phyloP scores from a whole-genome alignment of 2,329 filamentous ascomycete species.

The Drechslera avenae region DNA sequence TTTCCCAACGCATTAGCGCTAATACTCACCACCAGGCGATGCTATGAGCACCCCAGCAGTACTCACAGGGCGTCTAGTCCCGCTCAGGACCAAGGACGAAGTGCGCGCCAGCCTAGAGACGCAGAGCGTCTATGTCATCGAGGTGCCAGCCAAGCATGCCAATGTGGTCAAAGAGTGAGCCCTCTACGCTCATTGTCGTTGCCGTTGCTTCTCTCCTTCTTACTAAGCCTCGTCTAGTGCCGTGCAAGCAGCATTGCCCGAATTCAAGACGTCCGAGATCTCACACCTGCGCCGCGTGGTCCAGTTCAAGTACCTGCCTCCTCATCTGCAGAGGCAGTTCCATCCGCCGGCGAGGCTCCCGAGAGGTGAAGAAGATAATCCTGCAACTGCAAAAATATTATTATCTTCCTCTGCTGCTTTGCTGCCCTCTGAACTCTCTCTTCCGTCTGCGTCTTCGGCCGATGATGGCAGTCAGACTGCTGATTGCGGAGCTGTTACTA shows the following conservation, averaged over 20 bases:
- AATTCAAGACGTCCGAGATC: constrained; percentile 52
- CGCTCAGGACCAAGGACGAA: constrained; percentile 57
- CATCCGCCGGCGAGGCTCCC: constrained; percentile 39
- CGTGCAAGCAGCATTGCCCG: constrained; percentile 53
- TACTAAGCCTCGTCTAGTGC: constrained; percentile 47
- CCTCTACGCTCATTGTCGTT: constrained; percentile 12
- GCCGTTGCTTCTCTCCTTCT: constrained; percentile 10
- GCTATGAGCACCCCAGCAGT: constrained; percentile 32
- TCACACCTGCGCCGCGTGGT: constrained; percentile 75
- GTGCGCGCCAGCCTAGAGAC: constrained; percentile 56
- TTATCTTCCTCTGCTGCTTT: constrained; percentile 33
- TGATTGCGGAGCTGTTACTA: constrained; percentile 28
- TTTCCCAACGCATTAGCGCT: neutral
- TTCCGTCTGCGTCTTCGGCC: constrained; percentile 9
- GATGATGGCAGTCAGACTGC: constrained; percentile 15
- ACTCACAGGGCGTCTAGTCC: constrained; percentile 36
- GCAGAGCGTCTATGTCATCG: constrained; percentile 71
- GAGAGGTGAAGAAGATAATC: constrained; percentile 42
- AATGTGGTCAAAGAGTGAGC: constrained; percentile 75
- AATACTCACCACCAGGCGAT: constrained; percentile 20
- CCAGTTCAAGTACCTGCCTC: constrained; percentile 70
- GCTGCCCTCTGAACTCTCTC: constrained; percentile 15
- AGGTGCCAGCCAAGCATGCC: constrained; percentile 72
- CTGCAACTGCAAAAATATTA: constrained; percentile 33
- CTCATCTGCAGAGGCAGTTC: constrained; percentile 57